phyloP scores from a whole-genome alignment of 1,284 basidiomycete species.

The Fomes fomentarius region DNA sequence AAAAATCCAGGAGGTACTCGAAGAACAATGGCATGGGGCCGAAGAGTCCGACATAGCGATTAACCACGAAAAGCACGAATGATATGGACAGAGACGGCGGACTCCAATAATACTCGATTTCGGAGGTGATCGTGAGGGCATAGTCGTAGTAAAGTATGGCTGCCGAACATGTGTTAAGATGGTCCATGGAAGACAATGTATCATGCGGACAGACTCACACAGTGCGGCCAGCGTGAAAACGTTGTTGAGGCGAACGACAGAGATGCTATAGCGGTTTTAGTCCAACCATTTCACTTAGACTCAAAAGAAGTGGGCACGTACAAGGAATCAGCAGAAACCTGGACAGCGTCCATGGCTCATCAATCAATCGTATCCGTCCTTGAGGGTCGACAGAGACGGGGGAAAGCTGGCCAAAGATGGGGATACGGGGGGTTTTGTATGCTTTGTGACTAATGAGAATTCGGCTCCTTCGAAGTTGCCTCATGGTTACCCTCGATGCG shows the following conservation, averaged over 20 bases:
- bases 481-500: no score
- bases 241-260: slow-evolving; percentile 14
- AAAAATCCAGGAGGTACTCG: slow-evolving; percentile 16
- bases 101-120: slow-evolving; percentile 20
- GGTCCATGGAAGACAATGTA: background rate
- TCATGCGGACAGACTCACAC: slow-evolving; percentile 3
- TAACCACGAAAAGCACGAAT: slow-evolving; percentile 19
- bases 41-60: slow-evolving; percentile 20
- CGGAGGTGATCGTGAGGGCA: slow-evolving; percentile 13
- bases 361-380: no score
- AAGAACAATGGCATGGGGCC: slow-evolving; percentile 23
- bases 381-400: no score
- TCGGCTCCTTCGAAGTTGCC: background rate
- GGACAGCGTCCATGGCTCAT: background rate
- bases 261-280: background rate
- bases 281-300: background rate
- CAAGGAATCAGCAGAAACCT: slow-evolving; percentile 2
- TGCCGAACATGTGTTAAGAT: background rate
- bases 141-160: slow-evolving; percentile 23
- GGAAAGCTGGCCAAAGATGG: no score
- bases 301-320: background rate
- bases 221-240: slow-evolving; percentile 18
- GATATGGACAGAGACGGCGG: slow-evolving; percentile 7
- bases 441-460: background rate
- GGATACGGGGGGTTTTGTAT: no score